phyloP scores from a whole-genome alignment of 371 early-diverging fungal species.

The Blakeslea trispora region DNA sequence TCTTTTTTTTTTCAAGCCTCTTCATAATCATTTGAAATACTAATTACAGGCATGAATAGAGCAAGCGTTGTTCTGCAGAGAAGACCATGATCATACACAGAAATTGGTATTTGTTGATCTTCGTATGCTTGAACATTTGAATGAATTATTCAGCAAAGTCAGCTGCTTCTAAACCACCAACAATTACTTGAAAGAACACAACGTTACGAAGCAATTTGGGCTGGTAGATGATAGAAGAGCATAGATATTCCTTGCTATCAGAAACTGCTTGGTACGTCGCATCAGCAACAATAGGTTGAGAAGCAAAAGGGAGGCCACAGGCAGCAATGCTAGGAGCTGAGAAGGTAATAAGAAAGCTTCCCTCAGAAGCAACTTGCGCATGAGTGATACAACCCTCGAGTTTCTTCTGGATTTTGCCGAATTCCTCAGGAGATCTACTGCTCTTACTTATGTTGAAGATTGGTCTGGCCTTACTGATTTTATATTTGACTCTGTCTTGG shows the following conservation, averaged over 20 bases:
- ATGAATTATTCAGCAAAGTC: neutral
- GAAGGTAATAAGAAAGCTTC: neutral
- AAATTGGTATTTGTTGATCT: neutral
- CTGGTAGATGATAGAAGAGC: slow-evolving; percentile 5
- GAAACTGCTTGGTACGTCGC: slow-evolving; percentile 8
- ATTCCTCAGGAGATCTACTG: neutral
- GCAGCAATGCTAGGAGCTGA: neutral
- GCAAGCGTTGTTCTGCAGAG: neutral
- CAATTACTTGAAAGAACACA: slow-evolving; percentile 9
- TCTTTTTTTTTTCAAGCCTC: no score
- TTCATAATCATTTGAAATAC: no score
- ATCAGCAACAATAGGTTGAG: slow-evolving; percentile 1
- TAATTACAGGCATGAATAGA: no score
- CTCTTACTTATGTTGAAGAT: neutral
- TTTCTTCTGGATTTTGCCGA: slow-evolving; percentile 1
- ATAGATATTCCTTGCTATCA: slow-evolving; percentile 3
- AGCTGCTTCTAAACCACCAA: neutral
- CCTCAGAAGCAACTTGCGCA: neutral
- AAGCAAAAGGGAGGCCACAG: neutral
- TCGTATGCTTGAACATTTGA: neutral
- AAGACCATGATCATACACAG: neutral
- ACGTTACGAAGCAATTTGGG: slow-evolving; percentile 3
- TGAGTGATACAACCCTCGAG: neutral
- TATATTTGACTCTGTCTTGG: neutral
- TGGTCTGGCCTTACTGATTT: neutral